Base-by-base conservation (phyloP, 768 basidiomycete genomes). In the Fomitopsis serialis region DNA sequence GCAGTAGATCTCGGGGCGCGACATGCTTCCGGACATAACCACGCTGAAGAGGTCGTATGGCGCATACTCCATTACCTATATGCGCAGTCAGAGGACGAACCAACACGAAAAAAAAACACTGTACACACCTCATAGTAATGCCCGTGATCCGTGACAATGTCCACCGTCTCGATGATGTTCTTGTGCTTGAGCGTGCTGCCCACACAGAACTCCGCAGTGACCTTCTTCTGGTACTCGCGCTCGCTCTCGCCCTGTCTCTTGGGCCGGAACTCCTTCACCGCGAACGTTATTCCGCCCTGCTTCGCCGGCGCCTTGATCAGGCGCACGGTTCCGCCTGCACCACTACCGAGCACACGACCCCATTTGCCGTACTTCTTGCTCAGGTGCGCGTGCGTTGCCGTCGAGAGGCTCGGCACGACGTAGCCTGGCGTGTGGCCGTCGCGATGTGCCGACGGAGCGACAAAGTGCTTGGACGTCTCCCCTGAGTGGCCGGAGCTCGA, bases 291-390 rank as follows among this genome's bases (percentile, higher is more conserved):
- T 17, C 89, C 88, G 21, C 92, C 93, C 25, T 80, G 81, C 77
- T 96, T 97, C 59, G 65, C 72, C 66, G 78, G 80, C 54, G 84
- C 87, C 72, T 94, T 95, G 72, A 99, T 96, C 59, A 99, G 81
- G 25, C 97, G 81, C 43, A 99, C 97, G 0, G 97, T 99, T 23
- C 97, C 97, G n/a, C 97, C 97, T 6, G 96, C 97, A 25, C 97
- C 97, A 25, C 87, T 90, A 24, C 97, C 97, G 9, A 99, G 82
- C 17, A 97, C 84, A 48, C 91, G 83, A 36, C 96, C 97, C 91
- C 97, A 97, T 68, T 99, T 99, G 59, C 97, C 97, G 62, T 99
- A 99, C 77, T 98, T 98, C 75, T 98, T 98, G n/a, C 88, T 75
- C 53, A 99, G 75, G 68, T 97, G 94, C 13, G 90, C 91, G 50